phyloP scores from a whole-genome alignment of 129 eudicot species.

The Centrapalus pauciflorus region DNA sequence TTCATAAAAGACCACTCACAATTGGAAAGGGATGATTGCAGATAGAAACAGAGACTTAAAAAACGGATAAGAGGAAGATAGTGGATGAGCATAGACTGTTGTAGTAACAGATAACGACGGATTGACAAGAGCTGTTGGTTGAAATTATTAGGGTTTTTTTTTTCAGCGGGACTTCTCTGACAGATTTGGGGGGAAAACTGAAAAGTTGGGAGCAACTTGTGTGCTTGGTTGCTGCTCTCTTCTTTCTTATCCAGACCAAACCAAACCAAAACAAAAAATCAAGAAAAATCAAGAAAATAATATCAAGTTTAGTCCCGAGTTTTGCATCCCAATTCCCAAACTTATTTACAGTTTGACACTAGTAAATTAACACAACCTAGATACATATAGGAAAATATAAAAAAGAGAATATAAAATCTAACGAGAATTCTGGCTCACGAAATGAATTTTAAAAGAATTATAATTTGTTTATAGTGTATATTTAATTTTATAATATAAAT shows the following conservation, averaged over 20 bases:
- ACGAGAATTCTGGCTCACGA: too few species aligned
- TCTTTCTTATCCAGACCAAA: constrained; percentile 10
- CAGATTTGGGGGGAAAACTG: background rate
- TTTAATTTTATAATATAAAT: too few species aligned
- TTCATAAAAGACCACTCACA: background rate
- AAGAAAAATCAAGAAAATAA: too few species aligned
- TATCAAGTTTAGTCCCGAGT: too few species aligned
- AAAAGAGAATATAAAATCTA: too few species aligned
- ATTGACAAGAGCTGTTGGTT: background rate
- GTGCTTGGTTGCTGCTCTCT: background rate
- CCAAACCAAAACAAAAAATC: too few species aligned
- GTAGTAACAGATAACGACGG: constrained; percentile 5
- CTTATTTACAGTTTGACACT: too few species aligned
- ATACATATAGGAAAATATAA: too few species aligned
- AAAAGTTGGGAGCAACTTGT: constrained; percentile 10
- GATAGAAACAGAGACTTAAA: background rate
- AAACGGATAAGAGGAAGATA: constrained; percentile 5
- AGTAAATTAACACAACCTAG: too few species aligned
- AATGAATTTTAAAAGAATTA: too few species aligned
- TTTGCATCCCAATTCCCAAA: too few species aligned
- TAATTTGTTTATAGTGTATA: too few species aligned
- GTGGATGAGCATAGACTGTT: background rate
- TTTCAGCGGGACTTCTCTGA: background rate
- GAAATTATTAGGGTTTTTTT: constrained; percentile 19
- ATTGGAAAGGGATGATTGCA: constrained; percentile 13